Percentiles rank a stretch among this genome's conserved stretches.
Conservation (phyloP, 805 yeast species). For the Blastobotrys parvus region DNA sequence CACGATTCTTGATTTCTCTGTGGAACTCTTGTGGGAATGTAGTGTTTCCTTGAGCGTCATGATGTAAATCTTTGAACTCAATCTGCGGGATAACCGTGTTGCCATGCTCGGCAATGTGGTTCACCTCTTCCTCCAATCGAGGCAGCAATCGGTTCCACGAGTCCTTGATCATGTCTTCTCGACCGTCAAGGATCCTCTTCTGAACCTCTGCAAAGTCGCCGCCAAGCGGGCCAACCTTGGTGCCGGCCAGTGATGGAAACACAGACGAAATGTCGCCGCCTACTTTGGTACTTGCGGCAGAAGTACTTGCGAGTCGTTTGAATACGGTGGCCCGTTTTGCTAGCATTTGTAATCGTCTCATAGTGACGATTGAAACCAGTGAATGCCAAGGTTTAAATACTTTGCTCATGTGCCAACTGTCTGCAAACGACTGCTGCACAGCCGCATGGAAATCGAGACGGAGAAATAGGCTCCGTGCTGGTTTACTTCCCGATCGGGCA, state of each 20-base stretch:
- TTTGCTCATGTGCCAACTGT: too few relatives aligned
- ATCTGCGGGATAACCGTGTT: conserved; percentile 8
- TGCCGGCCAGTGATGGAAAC: conserved; percentile 15
- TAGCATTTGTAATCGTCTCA: too few relatives aligned
- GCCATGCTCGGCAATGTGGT: conserved; percentile 3
- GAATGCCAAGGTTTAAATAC: too few relatives aligned
- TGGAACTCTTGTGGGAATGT: neutral
- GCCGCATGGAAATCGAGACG: too few relatives aligned
- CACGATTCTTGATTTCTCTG: conserved; percentile 17
- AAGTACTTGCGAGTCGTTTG: neutral
- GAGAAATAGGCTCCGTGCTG: too few relatives aligned
- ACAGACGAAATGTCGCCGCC: conserved; percentile 14
- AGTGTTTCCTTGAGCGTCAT: neutral
- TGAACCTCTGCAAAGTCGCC: conserved; percentile 7
- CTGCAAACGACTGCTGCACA: too few relatives aligned
- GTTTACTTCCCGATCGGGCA: too few relatives aligned
- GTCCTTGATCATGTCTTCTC: neutral
- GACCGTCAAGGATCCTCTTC: conserved; percentile 5
- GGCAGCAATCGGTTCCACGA: conserved; percentile 6
- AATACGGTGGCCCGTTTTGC: too few relatives aligned
- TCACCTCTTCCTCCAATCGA: conserved; percentile 7
- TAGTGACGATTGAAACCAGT: too few relatives aligned
- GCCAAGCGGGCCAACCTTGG: conserved; percentile 8
- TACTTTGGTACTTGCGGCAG: neutral
- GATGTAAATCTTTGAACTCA: conserved; percentile 5